Conservation (phyloP, 2,329 filamentous ascomycete genomes). For the Aspergillus candidus region DNA sequence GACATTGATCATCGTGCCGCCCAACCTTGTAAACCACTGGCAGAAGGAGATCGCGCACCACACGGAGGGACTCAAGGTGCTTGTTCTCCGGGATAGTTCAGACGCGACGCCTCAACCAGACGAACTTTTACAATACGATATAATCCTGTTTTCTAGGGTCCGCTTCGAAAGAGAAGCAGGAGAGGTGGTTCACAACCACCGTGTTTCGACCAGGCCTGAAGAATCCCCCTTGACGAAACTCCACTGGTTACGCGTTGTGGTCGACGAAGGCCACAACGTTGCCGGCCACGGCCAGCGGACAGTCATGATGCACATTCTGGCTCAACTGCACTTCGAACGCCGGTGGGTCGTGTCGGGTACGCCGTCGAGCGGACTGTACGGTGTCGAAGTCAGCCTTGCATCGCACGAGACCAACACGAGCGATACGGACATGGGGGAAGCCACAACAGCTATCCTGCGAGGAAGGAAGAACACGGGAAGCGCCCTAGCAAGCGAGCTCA, state of each 20-base stretch:
- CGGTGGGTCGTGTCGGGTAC: slow-evolving; percentile 90
- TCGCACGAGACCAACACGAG: slow-evolving; percentile 33
- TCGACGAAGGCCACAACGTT: slow-evolving; percentile 86
- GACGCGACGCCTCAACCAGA: slow-evolving; percentile 52
- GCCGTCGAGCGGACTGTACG: slow-evolving; percentile 75
- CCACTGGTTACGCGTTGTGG: slow-evolving; percentile 82
- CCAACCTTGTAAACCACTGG: slow-evolving; percentile 83
- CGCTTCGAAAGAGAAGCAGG: slow-evolving; percentile 65
- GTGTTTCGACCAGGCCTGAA: slow-evolving; percentile 42
- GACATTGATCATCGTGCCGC: slow-evolving; percentile 73
- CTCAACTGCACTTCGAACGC: slow-evolving; percentile 56
- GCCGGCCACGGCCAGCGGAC: slow-evolving; percentile 60
- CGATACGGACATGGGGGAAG: slow-evolving; percentile 31
- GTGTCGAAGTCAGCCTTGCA: slow-evolving; percentile 58
- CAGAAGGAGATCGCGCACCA: slow-evolving; percentile 73
- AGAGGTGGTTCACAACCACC: slow-evolving; percentile 46
- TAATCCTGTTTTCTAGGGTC: slow-evolving; percentile 69
- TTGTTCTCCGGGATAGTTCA: slow-evolving; percentile 53
- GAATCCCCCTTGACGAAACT: slow-evolving; percentile 61
- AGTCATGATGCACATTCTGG: slow-evolving; percentile 50
- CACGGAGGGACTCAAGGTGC: slow-evolving; percentile 58
- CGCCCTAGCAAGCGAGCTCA: slow-evolving; percentile 49
- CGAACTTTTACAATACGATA: slow-evolving; percentile 61
- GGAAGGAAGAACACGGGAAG: slow-evolving; percentile 34
- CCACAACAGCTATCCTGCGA: slow-evolving; percentile 26